Evolutionary conservation across 495 filamentous ascomycete genomes (phyloP), one percentile per base, ranked within the genome.

Genomic region (Trichoderma erinaceum): DNA sequence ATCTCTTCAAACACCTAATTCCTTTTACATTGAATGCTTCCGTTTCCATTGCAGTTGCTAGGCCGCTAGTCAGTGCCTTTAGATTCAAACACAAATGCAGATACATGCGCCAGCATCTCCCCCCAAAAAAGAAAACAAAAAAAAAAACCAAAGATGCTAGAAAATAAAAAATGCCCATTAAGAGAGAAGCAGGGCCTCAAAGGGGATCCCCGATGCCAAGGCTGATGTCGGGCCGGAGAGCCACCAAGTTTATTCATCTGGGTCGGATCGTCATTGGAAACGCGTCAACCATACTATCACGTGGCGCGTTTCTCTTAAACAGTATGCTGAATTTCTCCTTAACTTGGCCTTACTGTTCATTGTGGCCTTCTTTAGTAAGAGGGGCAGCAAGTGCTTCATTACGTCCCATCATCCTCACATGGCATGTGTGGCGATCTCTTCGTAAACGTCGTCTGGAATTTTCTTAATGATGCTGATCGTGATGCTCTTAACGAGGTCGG

Each of bases 371-470:
- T 10, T 46, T 46, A 4, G 12, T 13, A 4, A 16, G 13, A 46
- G 3, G 43, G 41, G 43, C 12, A 18, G 3, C 18, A 48, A 48
- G 44, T 1, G 11, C 15, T 64, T n/a, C 29, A 6, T n/a, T 18
- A 1, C 41, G 29, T 18, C 63, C 63, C 18, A 41, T 21, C 13
- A 18, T 48, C 44, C 4, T 75, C 78, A 96, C 74, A 90, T 87
- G 25, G 94, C 93, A 79, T 99, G 96, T 58, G 82, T 82, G 48
- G 97, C 86, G 73, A 99, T 89, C 74, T 96, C 91, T 52, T 87
- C 88, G 72, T 97, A 99, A 56, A 99, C 80, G 70, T 93, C 90
- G 68, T 90, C 85, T 10, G 95, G 96, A 66, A 99, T 92, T 81
- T 90, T 94, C 65, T 85, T 85, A 35, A 96, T 88, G 68, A 97